Evolutionary conservation across 768 basidiomycete genomes (phyloP).

Genomic region (Paxillus involutus): DNA sequence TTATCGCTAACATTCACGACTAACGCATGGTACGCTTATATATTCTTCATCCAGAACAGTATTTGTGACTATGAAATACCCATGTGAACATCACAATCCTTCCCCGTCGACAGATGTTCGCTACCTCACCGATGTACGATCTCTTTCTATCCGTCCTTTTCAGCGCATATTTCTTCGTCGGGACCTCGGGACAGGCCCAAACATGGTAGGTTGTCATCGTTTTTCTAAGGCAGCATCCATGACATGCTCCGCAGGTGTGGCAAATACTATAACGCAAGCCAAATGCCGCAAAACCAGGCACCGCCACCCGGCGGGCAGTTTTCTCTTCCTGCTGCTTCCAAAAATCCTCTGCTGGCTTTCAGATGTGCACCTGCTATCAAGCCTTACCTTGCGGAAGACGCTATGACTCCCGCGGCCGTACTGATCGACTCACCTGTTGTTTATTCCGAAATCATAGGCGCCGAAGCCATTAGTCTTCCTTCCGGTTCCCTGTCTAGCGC

Average conservation of each 20-base stretch:
- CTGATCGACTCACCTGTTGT: constrained; percentile 54
- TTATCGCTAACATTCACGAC: not conserved
- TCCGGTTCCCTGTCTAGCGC: constrained; percentile 25
- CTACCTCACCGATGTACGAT: constrained; percentile 6
- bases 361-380: constrained; percentile 58
- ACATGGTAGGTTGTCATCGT: constrained; percentile 24
- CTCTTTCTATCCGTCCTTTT: constrained; percentile 12
- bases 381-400: constrained; percentile 59
- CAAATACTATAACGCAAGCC: constrained; percentile 51
- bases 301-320: constrained; percentile 52
- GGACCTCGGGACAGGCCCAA: constrained; percentile 16
- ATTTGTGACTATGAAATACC: not conserved
- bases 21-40: constrained; percentile 6
- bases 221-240: not conserved
- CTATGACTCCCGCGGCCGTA: constrained; percentile 40
- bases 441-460: constrained; percentile 43
- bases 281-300: constrained; percentile 31
- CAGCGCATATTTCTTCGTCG: constrained; percentile 11
- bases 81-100: not conserved
- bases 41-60: not conserved
- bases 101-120: not conserved
- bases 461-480: constrained; percentile 40
- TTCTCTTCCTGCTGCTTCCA: constrained; percentile 35
- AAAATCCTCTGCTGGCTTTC: constrained; percentile 49
- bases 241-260: constrained; percentile 35